phyloP scores from a whole-genome alignment of 2,329 filamentous ascomycete genomes.

The Fusarium sp. region DNA sequence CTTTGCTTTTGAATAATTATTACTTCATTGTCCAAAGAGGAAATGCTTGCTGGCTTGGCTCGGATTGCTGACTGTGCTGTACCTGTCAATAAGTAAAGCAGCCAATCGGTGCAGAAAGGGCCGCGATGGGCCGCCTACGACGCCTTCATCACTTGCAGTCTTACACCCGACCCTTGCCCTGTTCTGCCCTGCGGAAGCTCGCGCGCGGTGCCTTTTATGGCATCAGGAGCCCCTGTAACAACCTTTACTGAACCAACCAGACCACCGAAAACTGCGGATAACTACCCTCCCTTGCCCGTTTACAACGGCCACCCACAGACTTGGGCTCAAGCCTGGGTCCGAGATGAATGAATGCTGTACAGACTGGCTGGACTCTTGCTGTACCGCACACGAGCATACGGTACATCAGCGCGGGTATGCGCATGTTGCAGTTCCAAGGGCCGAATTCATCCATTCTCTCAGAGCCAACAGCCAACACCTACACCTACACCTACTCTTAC shows the following conservation, averaged over 20 bases:
- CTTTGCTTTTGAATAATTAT: not conserved
- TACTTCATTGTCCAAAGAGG: not conserved
- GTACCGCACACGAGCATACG: slow-evolving; percentile 14
- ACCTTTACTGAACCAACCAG: slow-evolving; percentile 4
- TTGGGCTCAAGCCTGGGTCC: slow-evolving; percentile 22
- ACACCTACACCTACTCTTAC: not conserved
- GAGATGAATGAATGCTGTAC: not conserved
- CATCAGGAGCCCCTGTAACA: slow-evolving; percentile 32
- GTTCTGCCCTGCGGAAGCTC: slow-evolving; percentile 4
- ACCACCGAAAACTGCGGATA: slow-evolving; percentile 21
- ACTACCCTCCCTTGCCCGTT: slow-evolving; percentile 22
- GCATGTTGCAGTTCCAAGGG: slow-evolving; percentile 4
- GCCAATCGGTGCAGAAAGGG: slow-evolving; percentile 21
- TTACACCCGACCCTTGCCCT: slow-evolving; percentile 17
- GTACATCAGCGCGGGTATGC: slow-evolving; percentile 25
- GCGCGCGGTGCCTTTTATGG: slow-evolving; percentile 27
- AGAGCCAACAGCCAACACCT: not conserved
- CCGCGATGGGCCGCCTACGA: not conserved
- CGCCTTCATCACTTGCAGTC: not conserved
- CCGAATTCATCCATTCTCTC: slow-evolving; percentile 16
- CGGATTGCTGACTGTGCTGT: not conserved
- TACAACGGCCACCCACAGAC: slow-evolving; percentile 34
- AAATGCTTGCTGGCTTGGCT: slow-evolving; percentile 9
- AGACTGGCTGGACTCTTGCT: not conserved
- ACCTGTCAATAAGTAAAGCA: slow-evolving; percentile 1